Evolutionary conservation across 768 basidiomycete genomes (phyloP), one percentile per base, ranked within the genome.

Genomic region (Amanita pallidorosea): DNA sequence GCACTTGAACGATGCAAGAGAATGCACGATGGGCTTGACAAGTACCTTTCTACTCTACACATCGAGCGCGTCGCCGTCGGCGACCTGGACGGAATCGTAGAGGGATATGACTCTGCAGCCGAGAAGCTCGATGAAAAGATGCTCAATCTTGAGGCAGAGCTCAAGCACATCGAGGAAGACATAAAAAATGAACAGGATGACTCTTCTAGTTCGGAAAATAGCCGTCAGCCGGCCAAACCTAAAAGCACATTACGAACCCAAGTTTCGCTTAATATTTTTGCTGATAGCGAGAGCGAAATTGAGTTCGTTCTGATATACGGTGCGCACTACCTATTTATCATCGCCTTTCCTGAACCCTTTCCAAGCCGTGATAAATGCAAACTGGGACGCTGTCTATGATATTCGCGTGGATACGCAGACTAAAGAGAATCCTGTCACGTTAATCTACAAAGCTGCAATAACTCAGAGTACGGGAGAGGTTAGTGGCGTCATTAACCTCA

Each of bases 381-480:
- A 53, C n/a, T 74, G 72, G 70, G 54, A 35, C n/a, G 61, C 71
- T 3, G 54, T 53, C 8, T 72, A 74, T 40, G 68, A 72, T 51
- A 60, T 72, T 40, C 63, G 71, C 1, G 71, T 69, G n/a, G 58
- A 70, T 36, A 71, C 63, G 53, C 54, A 68, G 13, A 53, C 64
- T 4, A 63, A 63, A 38, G 64, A 68, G 2, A 61, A 62, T 13
- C 56, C 65, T 0, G 55, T 69, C 2, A 61, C 58, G 0, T 55
- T 74, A 2, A 54, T 67, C 2, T 73, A 74, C 59, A 73, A 72
- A 52, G 71, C 68, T 0, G 54, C 59, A 7, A 62, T 74, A 22
- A 63, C 58, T 2, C 72, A 74, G 54, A 59, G 47, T 23, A 71
- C 70, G 1, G 70, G 69, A 17, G 72, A 74, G 63, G 72, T 67